A percentile compares a stretch with the other conserved stretches of the same genome.
phyloP scores from a whole-genome alignment of 805 yeast genomes.

The Metschnikowia cerradonensis region DNA sequence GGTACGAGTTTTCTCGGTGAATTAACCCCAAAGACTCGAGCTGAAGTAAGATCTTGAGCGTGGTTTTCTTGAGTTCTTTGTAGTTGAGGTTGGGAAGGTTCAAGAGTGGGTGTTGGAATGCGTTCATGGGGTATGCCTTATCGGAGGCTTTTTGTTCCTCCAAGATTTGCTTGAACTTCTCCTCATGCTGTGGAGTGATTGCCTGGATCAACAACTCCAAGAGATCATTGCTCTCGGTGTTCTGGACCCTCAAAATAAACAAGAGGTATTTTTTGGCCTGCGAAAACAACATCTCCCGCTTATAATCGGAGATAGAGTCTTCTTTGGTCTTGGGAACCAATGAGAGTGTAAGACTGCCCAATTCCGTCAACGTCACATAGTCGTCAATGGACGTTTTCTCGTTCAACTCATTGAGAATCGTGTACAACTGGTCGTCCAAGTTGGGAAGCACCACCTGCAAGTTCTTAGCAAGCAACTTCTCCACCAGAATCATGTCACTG shows the following conservation, averaged over 20 bases:
- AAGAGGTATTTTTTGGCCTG: conserved; percentile 81
- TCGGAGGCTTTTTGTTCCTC: conserved; percentile 11
- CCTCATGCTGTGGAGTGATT: conserved; percentile 67
- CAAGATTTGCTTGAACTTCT: conserved; percentile 50
- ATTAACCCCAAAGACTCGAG: conserved; percentile 66
- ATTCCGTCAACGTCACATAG: conserved; percentile 46
- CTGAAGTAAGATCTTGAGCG: conserved; percentile 71
- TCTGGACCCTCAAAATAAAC: conserved; percentile 79
- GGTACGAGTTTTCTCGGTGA: conserved; percentile 67
- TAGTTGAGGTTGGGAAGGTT: conserved; percentile 50
- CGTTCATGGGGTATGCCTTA: background rate
- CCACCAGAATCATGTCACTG: conserved; percentile 45
- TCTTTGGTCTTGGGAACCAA: conserved; percentile 51
- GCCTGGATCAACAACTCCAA: conserved; percentile 66
- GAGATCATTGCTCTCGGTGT: conserved; percentile 50
- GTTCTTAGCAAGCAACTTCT: conserved; percentile 39
- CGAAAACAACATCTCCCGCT: conserved; percentile 54
- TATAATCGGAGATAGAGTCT: conserved; percentile 49
- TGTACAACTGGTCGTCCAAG: conserved; percentile 52
- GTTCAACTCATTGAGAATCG: conserved; percentile 41
- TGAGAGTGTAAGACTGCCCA: conserved; percentile 51
- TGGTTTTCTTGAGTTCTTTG: conserved; percentile 71
- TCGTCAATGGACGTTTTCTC: conserved; percentile 37
- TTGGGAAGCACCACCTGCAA: conserved; percentile 44
- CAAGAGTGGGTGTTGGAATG: conserved; percentile 35